phyloP scores from a whole-genome alignment of 345 rosid species.

The Psidium guajava region DNA sequence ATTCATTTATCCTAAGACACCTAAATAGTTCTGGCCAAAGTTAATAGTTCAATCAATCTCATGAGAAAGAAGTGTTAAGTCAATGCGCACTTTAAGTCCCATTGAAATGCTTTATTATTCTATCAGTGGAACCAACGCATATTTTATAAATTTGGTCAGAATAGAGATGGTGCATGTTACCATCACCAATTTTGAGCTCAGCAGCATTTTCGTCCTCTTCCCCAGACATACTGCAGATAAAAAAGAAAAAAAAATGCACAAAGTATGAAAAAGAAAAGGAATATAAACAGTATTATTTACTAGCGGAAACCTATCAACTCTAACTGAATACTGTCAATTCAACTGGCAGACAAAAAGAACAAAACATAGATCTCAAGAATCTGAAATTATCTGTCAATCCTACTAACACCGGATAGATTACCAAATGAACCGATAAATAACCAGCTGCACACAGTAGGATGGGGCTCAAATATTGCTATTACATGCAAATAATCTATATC shows the following conservation, averaged over 20 bases:
- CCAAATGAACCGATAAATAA: neutral
- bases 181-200: slow-evolving; percentile 98
- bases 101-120: neutral
- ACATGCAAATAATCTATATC: neutral
- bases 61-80: neutral
- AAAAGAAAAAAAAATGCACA: neutral
- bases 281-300: neutral
- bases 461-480: neutral
- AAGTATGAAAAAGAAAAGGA: neutral
- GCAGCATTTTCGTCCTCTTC: slow-evolving; percentile 99
- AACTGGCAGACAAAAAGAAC: neutral
- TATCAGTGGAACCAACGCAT: neutral
- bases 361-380: neutral
- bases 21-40: neutral
- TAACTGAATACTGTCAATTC: neutral
- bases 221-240: slow-evolving; percentile 48
- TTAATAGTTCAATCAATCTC: neutral
- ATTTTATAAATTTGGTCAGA: neutral
- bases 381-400: neutral
- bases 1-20: neutral
- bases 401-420: neutral
- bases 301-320: neutral
- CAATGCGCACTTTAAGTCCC: neutral
- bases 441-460: neutral
- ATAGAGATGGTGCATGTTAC: slow-evolving; percentile 7